A percentile compares a stretch with the other conserved stretches of the same genome.
Evolutionary conservation across 352 stramenopile genomes (phyloP).

Genomic region (Pythium folliculosum): DNA sequence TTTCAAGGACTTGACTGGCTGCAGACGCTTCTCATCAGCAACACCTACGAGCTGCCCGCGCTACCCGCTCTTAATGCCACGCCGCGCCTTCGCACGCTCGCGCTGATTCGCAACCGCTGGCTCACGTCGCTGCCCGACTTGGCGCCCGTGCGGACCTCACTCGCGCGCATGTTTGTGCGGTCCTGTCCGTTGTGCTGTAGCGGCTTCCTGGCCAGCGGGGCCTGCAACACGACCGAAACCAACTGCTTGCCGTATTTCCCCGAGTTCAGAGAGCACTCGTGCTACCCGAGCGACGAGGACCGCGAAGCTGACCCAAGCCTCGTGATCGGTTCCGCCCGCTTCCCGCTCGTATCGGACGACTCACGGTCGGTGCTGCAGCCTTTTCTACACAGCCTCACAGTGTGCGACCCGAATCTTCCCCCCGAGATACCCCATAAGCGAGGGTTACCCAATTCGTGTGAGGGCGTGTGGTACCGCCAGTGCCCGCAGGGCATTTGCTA

Average conservation of each 20-base stretch:
- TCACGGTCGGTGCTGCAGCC: constrained; percentile 13
- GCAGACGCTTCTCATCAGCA: constrained; percentile 34
- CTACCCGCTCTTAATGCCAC: constrained; percentile 34
- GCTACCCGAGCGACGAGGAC: constrained; percentile 14
- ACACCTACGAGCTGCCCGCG: constrained; percentile 15
- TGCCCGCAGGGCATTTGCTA: constrained; percentile 31
- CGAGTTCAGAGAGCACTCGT: not conserved
- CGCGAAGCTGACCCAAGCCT: not conserved
- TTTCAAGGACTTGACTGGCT: constrained; percentile 38
- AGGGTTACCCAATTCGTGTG: constrained; percentile 15
- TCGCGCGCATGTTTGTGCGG: constrained; percentile 14
- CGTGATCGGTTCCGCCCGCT: constrained; percentile 4
- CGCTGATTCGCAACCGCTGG: constrained; percentile 2
- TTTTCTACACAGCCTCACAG: constrained; percentile 1
- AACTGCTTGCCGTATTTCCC: not conserved
- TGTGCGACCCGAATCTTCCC: constrained; percentile 1
- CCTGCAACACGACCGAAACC: constrained; percentile 9
- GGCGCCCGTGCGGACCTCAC: not conserved
- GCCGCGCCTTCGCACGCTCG: constrained; percentile 9
- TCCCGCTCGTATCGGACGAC: constrained; percentile 13
- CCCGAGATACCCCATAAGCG: not conserved
- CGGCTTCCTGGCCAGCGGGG: constrained; percentile 19
- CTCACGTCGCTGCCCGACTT: constrained; percentile 21
- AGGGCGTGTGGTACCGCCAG: constrained; percentile 26
- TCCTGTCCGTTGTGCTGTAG: constrained; percentile 25